Percentiles rank a stretch among this genome's conserved stretches.
Conservation (phyloP, 1,139 yeast species). For the Trichomonascaceae sp. region DNA sequence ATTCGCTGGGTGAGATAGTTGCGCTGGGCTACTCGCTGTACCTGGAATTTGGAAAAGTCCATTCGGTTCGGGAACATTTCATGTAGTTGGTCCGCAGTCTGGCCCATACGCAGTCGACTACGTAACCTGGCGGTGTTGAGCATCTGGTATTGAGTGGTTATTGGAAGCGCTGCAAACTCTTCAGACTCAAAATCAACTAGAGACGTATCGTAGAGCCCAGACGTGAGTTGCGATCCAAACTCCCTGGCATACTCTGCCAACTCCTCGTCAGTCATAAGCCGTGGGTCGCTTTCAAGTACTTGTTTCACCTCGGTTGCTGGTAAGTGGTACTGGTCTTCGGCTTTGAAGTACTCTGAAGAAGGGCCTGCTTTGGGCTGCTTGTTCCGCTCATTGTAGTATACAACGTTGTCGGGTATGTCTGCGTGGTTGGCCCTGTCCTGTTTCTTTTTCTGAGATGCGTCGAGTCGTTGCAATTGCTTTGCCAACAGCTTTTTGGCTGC, state of each 20-base stretch:
- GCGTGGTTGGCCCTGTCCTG: conserved; percentile 14
- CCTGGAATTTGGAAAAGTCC: conserved; percentile 89
- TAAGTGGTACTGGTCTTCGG: conserved; percentile 66
- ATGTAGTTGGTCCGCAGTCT: conserved; percentile 73
- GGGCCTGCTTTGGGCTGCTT: conserved; percentile 4
- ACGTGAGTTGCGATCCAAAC: conserved; percentile 48
- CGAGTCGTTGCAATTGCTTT: conserved; percentile 53
- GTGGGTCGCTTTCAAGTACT: conserved; percentile 38
- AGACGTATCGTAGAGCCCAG: conserved; percentile 21
- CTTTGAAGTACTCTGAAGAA: conserved; percentile 8
- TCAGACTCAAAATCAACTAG: conserved; percentile 28
- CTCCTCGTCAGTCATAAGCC: conserved; percentile 66
- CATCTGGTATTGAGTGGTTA: conserved; percentile 78
- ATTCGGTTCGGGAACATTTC: conserved; percentile 67
- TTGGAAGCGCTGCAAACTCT: conserved; percentile 36
- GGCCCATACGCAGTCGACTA: conserved; percentile 92
- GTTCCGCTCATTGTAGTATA: conserved; percentile 18
- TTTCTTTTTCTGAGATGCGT: conserved; percentile 9
- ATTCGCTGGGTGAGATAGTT: conserved; percentile 80
- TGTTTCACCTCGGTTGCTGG: conserved; percentile 44
- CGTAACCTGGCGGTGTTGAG: conserved; percentile 69
- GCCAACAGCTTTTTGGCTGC: conserved; percentile 67
- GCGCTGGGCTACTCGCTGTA: conserved; percentile 82
- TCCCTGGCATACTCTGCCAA: conserved; percentile 46
- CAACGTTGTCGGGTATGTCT: conserved; percentile 11